Percentiles rank a stretch among this genome's conserved stretches.
Conservation (phyloP, 306 rosid species). For the Hippophae gyantsensis region DNA sequence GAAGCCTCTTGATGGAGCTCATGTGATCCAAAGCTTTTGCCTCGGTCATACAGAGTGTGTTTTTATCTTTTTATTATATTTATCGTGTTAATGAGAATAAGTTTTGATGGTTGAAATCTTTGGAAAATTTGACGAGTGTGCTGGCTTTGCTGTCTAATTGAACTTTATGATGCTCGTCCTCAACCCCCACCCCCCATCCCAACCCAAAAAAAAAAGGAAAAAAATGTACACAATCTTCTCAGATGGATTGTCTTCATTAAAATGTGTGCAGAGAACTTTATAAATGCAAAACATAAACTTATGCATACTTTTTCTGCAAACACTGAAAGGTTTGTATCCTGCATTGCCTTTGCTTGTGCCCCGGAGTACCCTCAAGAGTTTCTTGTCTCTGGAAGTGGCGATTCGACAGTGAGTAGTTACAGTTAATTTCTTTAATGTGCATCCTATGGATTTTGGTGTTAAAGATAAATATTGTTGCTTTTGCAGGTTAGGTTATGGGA, state of each 20-base stretch:
- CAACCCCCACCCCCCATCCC: no score
- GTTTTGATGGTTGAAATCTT: background rate
- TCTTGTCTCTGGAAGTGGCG: constrained; percentile 88
- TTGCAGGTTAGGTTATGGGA: constrained; percentile 85
- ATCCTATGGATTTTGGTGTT: constrained; percentile 8
- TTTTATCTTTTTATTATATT: background rate
- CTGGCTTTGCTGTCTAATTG: no score
- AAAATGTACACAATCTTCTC: no score
- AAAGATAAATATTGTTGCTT: constrained; percentile 11
- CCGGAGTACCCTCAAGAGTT: constrained; percentile 47
- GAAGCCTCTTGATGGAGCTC: constrained; percentile 67
- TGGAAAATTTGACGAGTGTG: no score
- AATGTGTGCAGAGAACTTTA: constrained; percentile 1
- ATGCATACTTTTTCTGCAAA: constrained; percentile 5
- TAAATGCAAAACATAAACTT: constrained; percentile 6
- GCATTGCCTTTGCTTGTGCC: constrained; percentile 55
- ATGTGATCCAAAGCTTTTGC: constrained; percentile 79
- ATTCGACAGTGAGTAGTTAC: constrained; percentile 62
- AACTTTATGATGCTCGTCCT: no score
- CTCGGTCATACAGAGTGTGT: constrained; percentile 93
- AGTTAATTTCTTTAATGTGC: constrained; percentile 6
- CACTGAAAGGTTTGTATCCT: constrained; percentile 67
- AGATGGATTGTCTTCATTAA: background rate
- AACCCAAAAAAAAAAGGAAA: no score
- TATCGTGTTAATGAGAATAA: background rate